These are phyloP conservation scores for Pistacia atlantica DNA, from an alignment of 345 rosid species.

Conservation along the genomic window DNA sequence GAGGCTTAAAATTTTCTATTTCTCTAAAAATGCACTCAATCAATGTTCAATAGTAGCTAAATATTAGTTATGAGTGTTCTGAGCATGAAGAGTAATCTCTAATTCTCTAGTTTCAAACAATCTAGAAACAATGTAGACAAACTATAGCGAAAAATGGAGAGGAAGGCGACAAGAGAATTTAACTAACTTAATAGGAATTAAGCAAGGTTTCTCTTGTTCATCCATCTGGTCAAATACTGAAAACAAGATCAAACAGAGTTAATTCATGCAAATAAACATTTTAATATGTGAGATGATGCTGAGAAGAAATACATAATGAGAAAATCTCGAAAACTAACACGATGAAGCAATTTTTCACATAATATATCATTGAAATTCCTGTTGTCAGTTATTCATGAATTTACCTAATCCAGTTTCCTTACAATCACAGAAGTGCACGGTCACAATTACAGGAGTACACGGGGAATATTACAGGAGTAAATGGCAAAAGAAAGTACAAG, in stretches of 20 bases:
- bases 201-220: not conserved
- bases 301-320: too few species aligned
- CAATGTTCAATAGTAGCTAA: too few species aligned
- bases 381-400: slow-evolving; percentile 20
- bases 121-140: too few species aligned
- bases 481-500: not conserved
- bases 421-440: not conserved
- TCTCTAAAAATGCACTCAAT: too few species aligned
- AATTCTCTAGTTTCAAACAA: too few species aligned
- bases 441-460: slow-evolving; percentile 8
- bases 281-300: not conserved
- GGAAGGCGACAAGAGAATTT: not conserved
- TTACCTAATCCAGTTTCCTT: slow-evolving; percentile 13
- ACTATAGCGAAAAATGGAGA: too few species aligned
- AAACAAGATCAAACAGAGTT: not conserved
- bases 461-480: not conserved
- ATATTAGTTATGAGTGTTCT: too few species aligned
- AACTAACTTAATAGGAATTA: not conserved
- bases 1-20: too few species aligned
- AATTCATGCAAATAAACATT: not conserved
- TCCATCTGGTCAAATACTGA: not conserved
- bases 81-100: too few species aligned
- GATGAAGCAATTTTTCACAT: not conserved
- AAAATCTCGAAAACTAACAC: not conserved
- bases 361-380: not conserved